Percentiles rank a stretch among this genome's conserved stretches.
These are phyloP conservation scores for Xylariaceae sp. DNA, from an alignment of 2,329 filamentous ascomycete species.

Conservation along the genomic window DNA sequence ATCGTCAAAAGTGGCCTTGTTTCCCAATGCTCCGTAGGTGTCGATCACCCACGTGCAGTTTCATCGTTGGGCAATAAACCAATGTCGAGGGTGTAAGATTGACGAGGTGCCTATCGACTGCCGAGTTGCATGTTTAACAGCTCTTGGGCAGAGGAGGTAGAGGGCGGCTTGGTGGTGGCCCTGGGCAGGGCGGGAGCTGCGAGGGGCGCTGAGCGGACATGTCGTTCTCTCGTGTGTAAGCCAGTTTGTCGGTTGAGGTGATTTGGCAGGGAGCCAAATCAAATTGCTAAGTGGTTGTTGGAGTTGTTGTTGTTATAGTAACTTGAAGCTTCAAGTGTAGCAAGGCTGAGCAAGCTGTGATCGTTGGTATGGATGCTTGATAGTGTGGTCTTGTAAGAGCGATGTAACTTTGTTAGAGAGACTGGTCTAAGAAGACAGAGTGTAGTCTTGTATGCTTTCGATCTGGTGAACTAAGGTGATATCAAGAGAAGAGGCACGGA, in stretches of 20 bases:
- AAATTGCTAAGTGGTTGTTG: neutral
- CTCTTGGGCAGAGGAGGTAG: conserved; percentile 64
- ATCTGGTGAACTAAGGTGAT: conserved; percentile 24
- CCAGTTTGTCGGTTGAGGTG: conserved; percentile 27
- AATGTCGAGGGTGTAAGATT: conserved; percentile 17
- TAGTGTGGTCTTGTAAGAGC: neutral
- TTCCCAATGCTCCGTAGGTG: conserved; percentile 11
- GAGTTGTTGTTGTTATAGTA: neutral
- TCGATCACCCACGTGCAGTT: conserved; percentile 20
- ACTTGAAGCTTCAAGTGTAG: neutral
- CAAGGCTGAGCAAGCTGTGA: neutral
- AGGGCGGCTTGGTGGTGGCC: conserved; percentile 62
- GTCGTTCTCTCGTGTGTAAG: conserved; percentile 33
- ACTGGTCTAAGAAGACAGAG: conserved; percentile 6
- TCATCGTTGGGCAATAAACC: conserved; percentile 16
- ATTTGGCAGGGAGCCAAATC: conserved; percentile 16
- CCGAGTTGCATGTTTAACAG: conserved; percentile 37
- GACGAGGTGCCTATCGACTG: conserved; percentile 3
- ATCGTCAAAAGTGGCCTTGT: conserved; percentile 19
- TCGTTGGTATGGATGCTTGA: neutral
- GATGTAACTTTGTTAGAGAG: conserved; percentile 3
- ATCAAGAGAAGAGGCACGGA: conserved; percentile 9
- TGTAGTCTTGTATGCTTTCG: conserved; percentile 3
- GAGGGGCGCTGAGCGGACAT: conserved; percentile 62
- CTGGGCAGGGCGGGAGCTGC: conserved; percentile 65